Evolutionary conservation across 148 eudicot genomes (phyloP), one percentile per base, ranked within the genome.

Genomic region (Rhododendron ovatum): DNA sequence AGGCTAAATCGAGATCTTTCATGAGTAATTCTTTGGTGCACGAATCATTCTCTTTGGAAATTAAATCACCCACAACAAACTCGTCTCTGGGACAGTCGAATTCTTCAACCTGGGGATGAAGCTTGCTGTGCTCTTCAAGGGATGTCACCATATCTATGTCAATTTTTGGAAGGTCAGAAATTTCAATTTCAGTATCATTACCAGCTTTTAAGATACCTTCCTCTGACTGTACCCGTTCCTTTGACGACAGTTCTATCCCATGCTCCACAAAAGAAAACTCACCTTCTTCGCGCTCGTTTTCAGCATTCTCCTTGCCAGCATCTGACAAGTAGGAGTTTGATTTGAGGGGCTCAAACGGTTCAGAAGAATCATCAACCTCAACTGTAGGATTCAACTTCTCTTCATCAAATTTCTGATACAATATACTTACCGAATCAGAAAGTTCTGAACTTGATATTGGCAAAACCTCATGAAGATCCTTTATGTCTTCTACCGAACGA

Each of bases 381-480:
- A 87, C 90, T 65, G 89, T 80, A 43, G 86, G 71, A 87, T 88
- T 88, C 35, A 77, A 82, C 48, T 87, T 90, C 86, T 93, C 99
- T 89, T 91, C 93, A 67, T 97, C 93, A 80, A 97, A 86, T 91
- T 93, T 94, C 88, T 91, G 90, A 89, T 90, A 92, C 86, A 98
- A 79, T 43, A 85, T 63, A 74, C 79, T 91, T 24, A 94, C 90
- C 3, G 96, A 93, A 81, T 87, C 89, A 82, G 92, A 92, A 35
- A 93, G 90, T 81, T 93, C 95, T 33, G 92, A 91, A 57, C 82
- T 89, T 86, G 92, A 82, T 82, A 48, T 78, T 7, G 98, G 95
- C 63, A 91, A 88, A 83, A 95, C 93, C 92, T 98, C 98, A 85
- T 91, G 98, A 89, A 95, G 98, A 88, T 91, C 96, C 87, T 94